Evolutionary conservation across 345 rosid species (phyloP).

Genomic region (Gynandropsis gynandra): DNA sequence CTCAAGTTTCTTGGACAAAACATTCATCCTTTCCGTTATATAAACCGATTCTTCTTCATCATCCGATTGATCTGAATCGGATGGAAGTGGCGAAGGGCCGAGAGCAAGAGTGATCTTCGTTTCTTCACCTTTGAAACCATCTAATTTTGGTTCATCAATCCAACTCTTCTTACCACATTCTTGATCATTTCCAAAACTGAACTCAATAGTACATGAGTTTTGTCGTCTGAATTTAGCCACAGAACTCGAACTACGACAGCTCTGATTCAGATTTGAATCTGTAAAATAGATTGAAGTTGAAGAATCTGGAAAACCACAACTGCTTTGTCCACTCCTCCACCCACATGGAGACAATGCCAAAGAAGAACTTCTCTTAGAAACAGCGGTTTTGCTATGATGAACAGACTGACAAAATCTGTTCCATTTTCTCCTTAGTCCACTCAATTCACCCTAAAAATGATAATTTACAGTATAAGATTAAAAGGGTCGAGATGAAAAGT

Average conservation of each 20-base stretch:
- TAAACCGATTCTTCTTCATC: slow-evolving; percentile 21
- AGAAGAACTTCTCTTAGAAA: slow-evolving; percentile 3
- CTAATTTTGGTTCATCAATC: slow-evolving; percentile 44
- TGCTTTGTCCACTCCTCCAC: slow-evolving; percentile 28
- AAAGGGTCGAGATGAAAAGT: background rate
- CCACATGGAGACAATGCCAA: background rate
- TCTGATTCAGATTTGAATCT: slow-evolving; percentile 37
- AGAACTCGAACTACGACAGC: slow-evolving; percentile 22
- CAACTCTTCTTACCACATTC: slow-evolving; percentile 24
- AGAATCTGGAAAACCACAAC: slow-evolving; percentile 27
- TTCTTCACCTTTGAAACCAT: slow-evolving; percentile 57
- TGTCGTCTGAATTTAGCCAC: slow-evolving; percentile 67
- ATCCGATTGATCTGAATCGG: slow-evolving; percentile 32
- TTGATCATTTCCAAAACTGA: slow-evolving; percentile 37
- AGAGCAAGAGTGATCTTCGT: slow-evolving; percentile 69
- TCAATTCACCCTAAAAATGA: slow-evolving; percentile 47
- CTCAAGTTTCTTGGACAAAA: slow-evolving; percentile 36
- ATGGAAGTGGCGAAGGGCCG: slow-evolving; percentile 43
- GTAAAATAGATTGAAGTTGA: slow-evolving; percentile 39
- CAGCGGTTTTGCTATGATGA: slow-evolving; percentile 31
- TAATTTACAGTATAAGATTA: slow-evolving; percentile 13
- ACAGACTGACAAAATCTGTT: slow-evolving; percentile 54
- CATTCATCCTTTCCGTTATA: slow-evolving; percentile 1
- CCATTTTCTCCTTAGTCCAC: slow-evolving; percentile 63
- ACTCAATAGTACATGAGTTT: slow-evolving; percentile 59